Evolutionary conservation across 1,139 yeast species (phyloP), one percentile per base, ranked within the genome.

Genomic region (Suhomyces maxii): DNA sequence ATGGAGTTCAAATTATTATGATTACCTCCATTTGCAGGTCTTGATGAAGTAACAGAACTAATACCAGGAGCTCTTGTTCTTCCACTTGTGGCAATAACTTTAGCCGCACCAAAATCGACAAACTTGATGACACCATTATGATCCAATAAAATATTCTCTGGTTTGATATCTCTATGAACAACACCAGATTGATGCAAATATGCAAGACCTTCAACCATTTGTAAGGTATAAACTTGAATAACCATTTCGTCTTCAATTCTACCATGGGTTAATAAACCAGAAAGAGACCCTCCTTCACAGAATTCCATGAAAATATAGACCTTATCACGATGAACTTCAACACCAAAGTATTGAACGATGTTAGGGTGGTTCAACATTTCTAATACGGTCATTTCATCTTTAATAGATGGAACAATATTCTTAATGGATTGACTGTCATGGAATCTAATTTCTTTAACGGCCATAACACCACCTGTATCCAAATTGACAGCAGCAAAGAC

Each of bases 101-200:
- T 91, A 6, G 99, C 98, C 7, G 98, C 97, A 34, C 99, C 99
- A 63, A 93, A 93, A 68, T 93, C 98, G 46, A 91, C 97, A 71
- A 87, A 90, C 64, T 93, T 93, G 57, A 93, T 86, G 26, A 91
- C 91, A 18, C 98, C 98, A 68, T 86, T 84, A 62, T 88, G 95
- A 65, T 93, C 97, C 44, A 95, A 73, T 42, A 95, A 71, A 40
- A 95, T 86, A 61, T 95, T 95, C 58, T 89, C 99, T 0, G 99
- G 99, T 67, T 93, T 93, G 56, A 93, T 89, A 63, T 93, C 99
- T 41, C 99, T 79, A 65, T 95, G 99, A 18, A 90, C 95, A 61
- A 95, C 91, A n/a, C 97, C 97, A 41, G 90, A 85, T 58, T 89
- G 95, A 65, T 95, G 99, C 47, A 95, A 76, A 60, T 93, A 93